Conservation (phyloP, 2,329 filamentous ascomycete species). For the Xylariaceae sp. region DNA sequence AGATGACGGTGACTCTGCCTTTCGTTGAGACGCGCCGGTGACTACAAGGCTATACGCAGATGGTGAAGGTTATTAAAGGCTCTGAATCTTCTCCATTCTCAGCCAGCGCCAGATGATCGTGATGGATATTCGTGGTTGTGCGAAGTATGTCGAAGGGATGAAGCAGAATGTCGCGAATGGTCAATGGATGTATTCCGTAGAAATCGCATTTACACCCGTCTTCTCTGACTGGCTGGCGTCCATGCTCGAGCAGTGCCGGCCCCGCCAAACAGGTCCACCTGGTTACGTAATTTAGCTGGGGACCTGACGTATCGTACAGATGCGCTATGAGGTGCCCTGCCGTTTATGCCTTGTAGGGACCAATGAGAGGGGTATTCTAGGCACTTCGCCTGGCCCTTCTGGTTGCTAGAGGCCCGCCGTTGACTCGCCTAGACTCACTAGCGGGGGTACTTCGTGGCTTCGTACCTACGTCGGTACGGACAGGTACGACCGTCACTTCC, state of each 20-base stretch:
- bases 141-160: not conserved
- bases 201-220: not conserved
- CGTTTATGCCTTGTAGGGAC: too few relatives aligned
- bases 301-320: too few relatives aligned
- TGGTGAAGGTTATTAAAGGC: not conserved
- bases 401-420: too few relatives aligned
- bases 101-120: too few relatives aligned
- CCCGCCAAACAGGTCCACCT: not conserved
- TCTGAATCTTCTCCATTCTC: not conserved
- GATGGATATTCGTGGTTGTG: too few relatives aligned
- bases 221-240: too few relatives aligned
- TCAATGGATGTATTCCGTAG: not conserved
- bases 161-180: not conserved
- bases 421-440: too few relatives aligned
- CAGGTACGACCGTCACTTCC: not conserved
- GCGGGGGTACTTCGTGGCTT: too few relatives aligned
- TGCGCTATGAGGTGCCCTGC: too few relatives aligned
- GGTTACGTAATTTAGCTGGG: not conserved
- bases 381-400: too few relatives aligned
- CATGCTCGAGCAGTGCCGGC: too few relatives aligned
- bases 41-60: not conserved
- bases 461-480: not conserved
- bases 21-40: not conserved
- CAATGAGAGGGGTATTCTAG: too few relatives aligned
- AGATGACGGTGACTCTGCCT: not conserved